Evolutionary conservation across 768 basidiomycete species (phyloP).

Genomic region (Nidularia pulvinata): DNA sequence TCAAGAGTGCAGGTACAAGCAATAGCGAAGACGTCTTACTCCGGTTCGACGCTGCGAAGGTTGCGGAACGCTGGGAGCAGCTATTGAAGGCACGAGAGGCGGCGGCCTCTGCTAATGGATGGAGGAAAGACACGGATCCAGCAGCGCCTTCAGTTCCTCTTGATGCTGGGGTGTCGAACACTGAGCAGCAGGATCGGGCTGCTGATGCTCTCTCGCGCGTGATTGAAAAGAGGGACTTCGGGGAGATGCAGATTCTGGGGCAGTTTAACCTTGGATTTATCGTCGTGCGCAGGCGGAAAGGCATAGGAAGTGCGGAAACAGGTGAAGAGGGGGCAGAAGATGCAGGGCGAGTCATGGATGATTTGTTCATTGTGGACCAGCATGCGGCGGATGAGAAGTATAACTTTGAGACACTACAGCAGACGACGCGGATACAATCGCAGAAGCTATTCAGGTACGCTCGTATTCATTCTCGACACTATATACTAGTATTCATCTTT

Average conservation of each 20-base stretch:
- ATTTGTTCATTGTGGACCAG: slow-evolving; percentile 96
- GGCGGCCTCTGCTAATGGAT: too few relatives aligned
- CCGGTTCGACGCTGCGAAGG: slow-evolving; percentile 21
- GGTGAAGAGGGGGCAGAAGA: slow-evolving; percentile 6
- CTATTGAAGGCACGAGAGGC: not conserved
- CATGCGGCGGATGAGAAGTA: slow-evolving; percentile 99
- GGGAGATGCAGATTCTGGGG: slow-evolving; percentile 79
- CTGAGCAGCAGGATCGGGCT: slow-evolving; percentile 48
- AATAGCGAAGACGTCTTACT: slow-evolving; percentile 20
- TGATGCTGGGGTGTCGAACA: slow-evolving; percentile 39
- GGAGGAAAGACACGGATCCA: too few relatives aligned
- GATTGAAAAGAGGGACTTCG: slow-evolving; percentile 88
- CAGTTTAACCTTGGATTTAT: slow-evolving; percentile 99
- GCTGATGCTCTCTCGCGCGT: slow-evolving; percentile 78
- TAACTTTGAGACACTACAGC: slow-evolving; percentile 94
- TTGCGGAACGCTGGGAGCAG: slow-evolving; percentile 8
- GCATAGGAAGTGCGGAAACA: not conserved
- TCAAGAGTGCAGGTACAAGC: slow-evolving; percentile 22
- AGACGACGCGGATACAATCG: slow-evolving; percentile 86
- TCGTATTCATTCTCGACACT: not conserved
- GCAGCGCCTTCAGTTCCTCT: slow-evolving; percentile 13
- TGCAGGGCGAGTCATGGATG: slow-evolving; percentile 50
- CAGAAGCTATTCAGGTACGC: slow-evolving; percentile 82
- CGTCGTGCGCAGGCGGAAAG: slow-evolving; percentile 64
- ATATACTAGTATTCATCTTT: not conserved